phyloP scores from a whole-genome alignment of 1,284 basidiomycete species.

The Leucoagaricus sp. region DNA sequence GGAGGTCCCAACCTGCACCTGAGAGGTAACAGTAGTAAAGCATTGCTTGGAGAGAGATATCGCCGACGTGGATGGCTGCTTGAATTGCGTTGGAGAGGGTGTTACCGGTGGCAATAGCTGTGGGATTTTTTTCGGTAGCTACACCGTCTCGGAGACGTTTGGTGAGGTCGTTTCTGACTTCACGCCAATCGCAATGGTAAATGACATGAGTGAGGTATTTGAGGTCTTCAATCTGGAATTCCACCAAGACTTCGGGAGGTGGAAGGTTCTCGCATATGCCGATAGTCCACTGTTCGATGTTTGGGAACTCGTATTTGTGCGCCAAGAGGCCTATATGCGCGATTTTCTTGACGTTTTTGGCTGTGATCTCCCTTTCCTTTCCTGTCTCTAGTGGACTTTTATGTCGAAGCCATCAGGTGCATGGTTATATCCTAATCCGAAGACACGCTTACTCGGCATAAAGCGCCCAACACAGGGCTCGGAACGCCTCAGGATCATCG shows the following conservation, averaged over 20 bases:
- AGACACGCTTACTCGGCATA: background rate
- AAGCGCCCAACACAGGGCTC: background rate
- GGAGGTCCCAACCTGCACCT: background rate
- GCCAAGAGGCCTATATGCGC: background rate
- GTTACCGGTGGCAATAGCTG: background rate
- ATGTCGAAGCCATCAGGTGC: background rate
- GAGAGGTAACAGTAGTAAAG: background rate
- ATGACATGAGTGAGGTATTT: background rate
- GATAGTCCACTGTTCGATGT: background rate
- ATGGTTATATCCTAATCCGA: no score
- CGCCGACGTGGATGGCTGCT: background rate
- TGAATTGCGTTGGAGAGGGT: background rate
- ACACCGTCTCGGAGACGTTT: background rate
- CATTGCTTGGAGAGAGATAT: background rate
- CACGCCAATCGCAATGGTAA: background rate
- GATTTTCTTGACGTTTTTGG: background rate
- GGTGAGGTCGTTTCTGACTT: background rate
- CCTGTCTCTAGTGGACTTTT: background rate
- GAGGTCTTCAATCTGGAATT: background rate
- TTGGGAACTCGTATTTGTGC: conserved; percentile 1
- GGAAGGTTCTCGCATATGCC: background rate
- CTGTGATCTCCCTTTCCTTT: background rate
- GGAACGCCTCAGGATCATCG: conserved; percentile 1
- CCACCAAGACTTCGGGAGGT: background rate
- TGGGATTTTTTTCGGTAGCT: background rate